Conservation (phyloP, 495 filamentous ascomycete species). For the Thozetella sp. region DNA sequence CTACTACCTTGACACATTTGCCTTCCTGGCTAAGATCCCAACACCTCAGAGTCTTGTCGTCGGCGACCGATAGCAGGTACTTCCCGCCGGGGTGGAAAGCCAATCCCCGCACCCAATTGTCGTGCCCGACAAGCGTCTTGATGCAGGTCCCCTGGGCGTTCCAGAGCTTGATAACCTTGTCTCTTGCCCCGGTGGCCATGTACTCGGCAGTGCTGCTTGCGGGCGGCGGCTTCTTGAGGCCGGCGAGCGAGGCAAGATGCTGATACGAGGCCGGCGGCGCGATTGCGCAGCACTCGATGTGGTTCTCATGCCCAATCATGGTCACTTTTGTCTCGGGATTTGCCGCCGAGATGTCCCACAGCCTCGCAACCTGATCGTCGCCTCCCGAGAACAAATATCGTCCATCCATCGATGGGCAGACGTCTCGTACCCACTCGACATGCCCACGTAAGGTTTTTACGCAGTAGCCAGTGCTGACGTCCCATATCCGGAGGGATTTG, state of each 20-base stretch:
- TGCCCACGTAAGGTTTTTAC: slow-evolving; percentile 83
- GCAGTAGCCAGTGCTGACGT: slow-evolving; percentile 90
- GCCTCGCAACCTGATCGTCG: slow-evolving; percentile 75
- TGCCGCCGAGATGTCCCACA: slow-evolving; percentile 82
- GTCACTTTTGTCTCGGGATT: slow-evolving; percentile 76
- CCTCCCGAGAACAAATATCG: slow-evolving; percentile 80
- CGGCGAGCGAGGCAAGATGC: slow-evolving; percentile 78
- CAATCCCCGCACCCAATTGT: slow-evolving; percentile 91
- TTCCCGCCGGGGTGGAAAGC: slow-evolving; percentile 95
- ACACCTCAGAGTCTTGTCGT: slow-evolving; percentile 92
- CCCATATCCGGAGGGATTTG: slow-evolving; percentile 86
- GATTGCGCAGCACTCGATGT: slow-evolving; percentile 85
- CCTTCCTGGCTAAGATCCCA: slow-evolving; percentile 95
- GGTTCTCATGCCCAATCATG: slow-evolving; percentile 87
- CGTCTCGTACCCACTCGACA: slow-evolving; percentile 87
- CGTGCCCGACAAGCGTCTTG: slow-evolving; percentile 87
- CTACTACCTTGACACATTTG: slow-evolving; percentile 80
- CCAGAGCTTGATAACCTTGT: slow-evolving; percentile 93
- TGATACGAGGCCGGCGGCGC: slow-evolving; percentile 80
- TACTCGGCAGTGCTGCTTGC: slow-evolving; percentile 80
- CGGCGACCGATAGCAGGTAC: slow-evolving; percentile 81
- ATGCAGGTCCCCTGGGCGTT: slow-evolving; percentile 83
- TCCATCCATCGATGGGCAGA: slow-evolving; percentile 81
- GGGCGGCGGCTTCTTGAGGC: slow-evolving; percentile 79
- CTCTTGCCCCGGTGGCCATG: slow-evolving; percentile 85